Evolutionary conservation across 2,329 filamentous ascomycete species (phyloP).

Genomic region (Clarireedia paspali): DNA sequence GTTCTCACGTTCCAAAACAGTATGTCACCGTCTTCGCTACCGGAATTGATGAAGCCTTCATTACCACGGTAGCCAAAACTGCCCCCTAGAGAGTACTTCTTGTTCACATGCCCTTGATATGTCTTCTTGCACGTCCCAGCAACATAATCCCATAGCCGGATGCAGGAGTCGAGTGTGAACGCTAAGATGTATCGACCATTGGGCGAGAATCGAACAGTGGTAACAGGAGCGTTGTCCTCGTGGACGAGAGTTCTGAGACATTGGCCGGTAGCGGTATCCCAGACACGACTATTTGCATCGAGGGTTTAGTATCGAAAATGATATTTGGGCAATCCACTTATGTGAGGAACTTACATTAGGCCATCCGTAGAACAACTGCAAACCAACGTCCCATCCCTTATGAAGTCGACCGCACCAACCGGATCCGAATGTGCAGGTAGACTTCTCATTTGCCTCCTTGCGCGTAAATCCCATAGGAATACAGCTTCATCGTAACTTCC

Average conservation of each 20-base stretch:
- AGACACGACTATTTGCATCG: conserved; percentile 57
- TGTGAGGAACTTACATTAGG: conserved; percentile 53
- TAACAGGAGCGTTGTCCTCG: conserved; percentile 88
- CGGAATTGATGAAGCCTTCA: conserved; percentile 62
- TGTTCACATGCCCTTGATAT: conserved; percentile 86
- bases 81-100: conserved; percentile 75
- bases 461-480: conserved; percentile 91
- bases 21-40: conserved; percentile 80
- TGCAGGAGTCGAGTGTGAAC: conserved; percentile 81
- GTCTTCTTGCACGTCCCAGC: conserved; percentile 90
- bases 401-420: conserved; percentile 88
- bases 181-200: conserved; percentile 92
- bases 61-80: conserved; percentile 65
- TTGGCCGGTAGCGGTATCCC: conserved; percentile 93
- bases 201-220: conserved; percentile 83
- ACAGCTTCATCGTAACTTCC: conserved; percentile 97
- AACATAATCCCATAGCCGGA: conserved; percentile 93
- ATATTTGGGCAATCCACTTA: not conserved
- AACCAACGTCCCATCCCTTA: conserved; percentile 83
- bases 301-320: not conserved
- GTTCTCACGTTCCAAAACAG: conserved; percentile 85
- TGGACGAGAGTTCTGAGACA: conserved; percentile 92
- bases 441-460: conserved; percentile 79
- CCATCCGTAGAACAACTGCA: conserved; percentile 90
- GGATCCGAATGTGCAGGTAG: conserved; percentile 93